Evolutionary conservation across 345 rosid species (phyloP), one percentile per base, ranked within the genome.

Genomic region (Eutrema japonicum): DNA sequence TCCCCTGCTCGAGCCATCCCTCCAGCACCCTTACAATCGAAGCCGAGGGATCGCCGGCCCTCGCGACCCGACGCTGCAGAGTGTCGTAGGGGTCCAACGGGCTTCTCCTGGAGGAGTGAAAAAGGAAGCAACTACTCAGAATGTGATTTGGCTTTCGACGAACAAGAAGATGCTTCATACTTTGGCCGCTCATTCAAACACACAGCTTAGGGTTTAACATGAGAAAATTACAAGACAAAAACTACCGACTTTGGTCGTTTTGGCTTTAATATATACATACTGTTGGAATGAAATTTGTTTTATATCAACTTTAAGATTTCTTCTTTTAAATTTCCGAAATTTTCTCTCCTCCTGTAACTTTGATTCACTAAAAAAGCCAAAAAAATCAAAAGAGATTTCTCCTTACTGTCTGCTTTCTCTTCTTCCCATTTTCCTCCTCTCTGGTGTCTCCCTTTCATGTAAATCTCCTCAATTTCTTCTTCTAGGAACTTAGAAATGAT

Each of bases 1-100:
- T 76, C 27, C 87, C 87, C 45, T 81, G 79, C n/a, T 87, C 76
- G 5, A 84, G 83, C 89, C 89, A 87, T 66, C 83, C 75, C 4
- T 84, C 83, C 43, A 87, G 64, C 7, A 87, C 38, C 3, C 81
- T 72, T 32, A 68, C 60, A 18, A 87, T 50, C 11, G 87, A 79
- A 60, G 62, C 55, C 5, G 47, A 51, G 36, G 83, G 85, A 51
- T 77, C 35, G 51, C 83, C 83, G 12, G 78, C 14, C 48, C 79
- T 75, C 38, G 74, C 73, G n/a, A 83, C 68, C 64, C 87, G 66
- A 33, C 60, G 69, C 26, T 41, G 56, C 52, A 87, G 79, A 75
- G 82, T 42, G 18, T 83, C 86, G 11, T 22, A 41, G 7, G 77
- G 74, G 3, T 47, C 48, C 16, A 74, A 14, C 11, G 61, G 1